These are phyloP conservation scores for Ogataea trehaloabstinens DNA, from an alignment of 805 yeast genomes.

Conservation along the genomic window DNA sequence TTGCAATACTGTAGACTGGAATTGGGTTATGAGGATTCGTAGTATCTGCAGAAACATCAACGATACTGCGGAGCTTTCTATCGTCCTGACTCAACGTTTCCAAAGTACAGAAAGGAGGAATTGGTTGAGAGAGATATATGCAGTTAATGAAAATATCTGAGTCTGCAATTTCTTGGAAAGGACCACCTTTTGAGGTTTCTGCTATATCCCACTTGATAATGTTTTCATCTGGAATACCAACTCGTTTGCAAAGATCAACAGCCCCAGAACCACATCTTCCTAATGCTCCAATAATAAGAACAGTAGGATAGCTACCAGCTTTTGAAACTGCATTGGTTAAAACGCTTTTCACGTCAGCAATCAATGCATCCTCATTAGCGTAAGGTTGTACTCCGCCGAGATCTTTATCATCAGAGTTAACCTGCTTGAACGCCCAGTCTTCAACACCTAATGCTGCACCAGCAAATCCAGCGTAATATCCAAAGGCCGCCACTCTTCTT, in stretches of 20 bases:
- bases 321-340: constrained; percentile 54
- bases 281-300: constrained; percentile 90
- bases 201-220: constrained; percentile 94
- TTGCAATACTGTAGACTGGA: constrained; percentile 88
- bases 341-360: constrained; percentile 65
- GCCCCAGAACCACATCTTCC: constrained; percentile 99
- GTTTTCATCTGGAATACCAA: constrained; percentile 84
- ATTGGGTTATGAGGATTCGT: constrained; percentile 98
- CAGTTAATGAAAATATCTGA: constrained; percentile 94
- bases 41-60: constrained; percentile 98
- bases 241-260: constrained; percentile 72
- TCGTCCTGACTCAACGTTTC: constrained; percentile 60
- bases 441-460: constrained; percentile 96
- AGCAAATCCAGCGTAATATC: constrained; percentile 99
- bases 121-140: constrained; percentile 89
- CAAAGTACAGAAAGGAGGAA: constrained; percentile 82
- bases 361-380: constrained; percentile 71
- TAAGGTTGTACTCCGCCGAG: constrained; percentile 81
- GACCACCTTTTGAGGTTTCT: constrained; percentile 97
- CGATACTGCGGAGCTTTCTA: constrained; percentile 87
- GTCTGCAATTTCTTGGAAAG: constrained; percentile 85
- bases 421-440: constrained; percentile 92
- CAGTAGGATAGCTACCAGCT: constrained; percentile 70
- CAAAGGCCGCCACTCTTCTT: constrained; percentile 98
- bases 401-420: constrained; percentile 62